Evolutionary conservation across 1,284 basidiomycete species (phyloP), one percentile per base, ranked within the genome.

Genomic region (Meripilus lineatus): DNA sequence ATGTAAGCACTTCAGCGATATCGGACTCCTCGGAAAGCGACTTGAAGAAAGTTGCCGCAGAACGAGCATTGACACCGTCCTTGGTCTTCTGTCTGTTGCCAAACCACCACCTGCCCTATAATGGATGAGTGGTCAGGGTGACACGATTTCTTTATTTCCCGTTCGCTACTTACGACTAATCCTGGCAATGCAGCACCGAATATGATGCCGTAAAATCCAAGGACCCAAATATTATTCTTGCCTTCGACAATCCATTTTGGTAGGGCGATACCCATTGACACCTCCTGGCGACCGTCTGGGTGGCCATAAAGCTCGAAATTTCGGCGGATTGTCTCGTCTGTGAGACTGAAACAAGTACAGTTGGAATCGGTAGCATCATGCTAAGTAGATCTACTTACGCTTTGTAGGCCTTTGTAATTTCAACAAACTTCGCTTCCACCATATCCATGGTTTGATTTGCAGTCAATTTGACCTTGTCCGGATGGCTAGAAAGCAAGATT

Each of bases 371-470:
- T 34, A 32, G 8, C 8, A 17, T n/a, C 17, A 25, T 15, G 30
- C 15, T 28, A 42, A 26, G 18, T 21, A 15, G 23, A 25, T 24
- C 11, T 18, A 67, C 81, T 50, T 53, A 91, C 80, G 95, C 67
- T 74, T 99, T 99, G 73, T 99, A 99, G 1, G 96, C 96, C 66
- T 99, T 99, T 20, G 96, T 99, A 35, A 99, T 71, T 38, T 92
- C 82, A 32, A 99, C 91, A 63, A 95, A 99, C 52, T 86, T 82
- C 40, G 83, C 74, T 55, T 92, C 89, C 26, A 90, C 92, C n/a
- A 83, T 76, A 57, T 97, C 95, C 45, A 88, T 75, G 0, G 95
- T 98, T 58, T 94, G 75, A 58, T 97, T 93, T 1, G 72, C 77
- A 0, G 78, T 76, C 6, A 90, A 77, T 58, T 83, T 88, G 49